Base-by-base conservation (phyloP, 2,329 filamentous ascomycete genomes). In the Colletotrichum eleusines region DNA sequence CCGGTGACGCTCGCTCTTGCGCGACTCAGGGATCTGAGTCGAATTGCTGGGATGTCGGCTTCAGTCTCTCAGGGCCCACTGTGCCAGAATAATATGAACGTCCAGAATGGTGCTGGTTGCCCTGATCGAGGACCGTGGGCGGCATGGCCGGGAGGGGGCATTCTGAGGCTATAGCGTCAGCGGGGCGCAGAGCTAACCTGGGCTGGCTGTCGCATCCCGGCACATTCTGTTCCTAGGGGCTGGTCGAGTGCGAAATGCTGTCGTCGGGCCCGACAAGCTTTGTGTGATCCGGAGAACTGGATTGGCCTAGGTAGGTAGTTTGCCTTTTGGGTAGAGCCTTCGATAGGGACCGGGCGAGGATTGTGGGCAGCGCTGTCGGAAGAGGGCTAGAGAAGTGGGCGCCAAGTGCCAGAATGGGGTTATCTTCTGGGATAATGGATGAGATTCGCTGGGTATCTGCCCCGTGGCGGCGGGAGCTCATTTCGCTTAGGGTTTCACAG, bases 401-500 rank as follows among this genome's bases (percentile, higher is more conserved):
- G 48, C n/a, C 31, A 61, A 55, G 46, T 62, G 50, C 55, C 67
- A 61, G n/a, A 62, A 67, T 54, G n/a, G 66, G 55, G 40, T 51
- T 31, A 33, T 50, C 38, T 51, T 67, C 62, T 63, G 33, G 40
- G 64, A 69, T 69, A 33, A 54, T 55, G 50, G 46, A 63, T 42
- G 69, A 58, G 53, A 69, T 69, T 68, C 33, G 69, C 38, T 62
- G 59, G 63, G 28, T 20, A 28, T 46, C 20, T 73, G 68, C 65
- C 60, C 71, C 66, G 68, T 55, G 71, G 68, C 59, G 61, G 66
- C 70, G 62, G 70, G 16, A 69, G 67, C 58, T 73, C 66, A 73
- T 73, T 65, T 73, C 72, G 72, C 70, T 73, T 73, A 67, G 46
- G 66, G 69, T 66, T 72, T 72, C 69, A 61, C 66, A 64, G 61